Evolutionary conservation across 2,329 filamentous ascomycete genomes (phyloP).

Genomic region (Pochonia chlamydosporia): DNA sequence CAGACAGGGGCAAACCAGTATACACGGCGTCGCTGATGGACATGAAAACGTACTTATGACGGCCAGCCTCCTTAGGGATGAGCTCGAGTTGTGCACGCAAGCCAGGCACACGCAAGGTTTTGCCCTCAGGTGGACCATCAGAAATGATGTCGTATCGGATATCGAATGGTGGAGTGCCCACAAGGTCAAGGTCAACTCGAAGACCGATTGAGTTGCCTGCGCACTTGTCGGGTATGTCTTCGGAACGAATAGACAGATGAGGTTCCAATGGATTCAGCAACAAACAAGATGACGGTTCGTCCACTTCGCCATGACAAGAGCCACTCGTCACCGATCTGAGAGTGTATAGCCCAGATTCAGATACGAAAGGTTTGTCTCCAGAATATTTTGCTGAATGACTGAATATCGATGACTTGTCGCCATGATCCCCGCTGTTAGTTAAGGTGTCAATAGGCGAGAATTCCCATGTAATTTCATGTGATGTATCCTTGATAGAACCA

Average conservation of each 20-base stretch:
- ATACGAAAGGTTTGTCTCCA: conserved; percentile 61
- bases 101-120: conserved; percentile 56
- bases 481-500: conserved; percentile 52
- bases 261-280: conserved; percentile 89
- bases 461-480: conserved; percentile 71
- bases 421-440: conserved; percentile 64
- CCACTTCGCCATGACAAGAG: conserved; percentile 79
- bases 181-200: conserved; percentile 79
- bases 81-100: conserved; percentile 81
- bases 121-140: conserved; percentile 49
- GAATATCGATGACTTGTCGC: conserved; percentile 50
- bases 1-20: conserved; percentile 54
- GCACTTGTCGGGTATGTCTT: conserved; percentile 90
- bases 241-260: conserved; percentile 63
- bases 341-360: conserved; percentile 79
- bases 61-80: conserved; percentile 72
- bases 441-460: conserved; percentile 73
- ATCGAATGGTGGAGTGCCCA: conserved; percentile 88
- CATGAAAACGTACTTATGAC: conserved; percentile 81
- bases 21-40: conserved; percentile 82
- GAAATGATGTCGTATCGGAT: conserved; percentile 70
- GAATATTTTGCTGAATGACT: conserved; percentile 56
- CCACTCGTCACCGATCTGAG: conserved; percentile 73
- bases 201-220: conserved; percentile 90
- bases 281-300: conserved; percentile 91